Evolutionary conservation across 164 flowering plant genomes (phyloP), one percentile per base, ranked within the genome.

Genomic region (Magnolia kwangsiensis): DNA sequence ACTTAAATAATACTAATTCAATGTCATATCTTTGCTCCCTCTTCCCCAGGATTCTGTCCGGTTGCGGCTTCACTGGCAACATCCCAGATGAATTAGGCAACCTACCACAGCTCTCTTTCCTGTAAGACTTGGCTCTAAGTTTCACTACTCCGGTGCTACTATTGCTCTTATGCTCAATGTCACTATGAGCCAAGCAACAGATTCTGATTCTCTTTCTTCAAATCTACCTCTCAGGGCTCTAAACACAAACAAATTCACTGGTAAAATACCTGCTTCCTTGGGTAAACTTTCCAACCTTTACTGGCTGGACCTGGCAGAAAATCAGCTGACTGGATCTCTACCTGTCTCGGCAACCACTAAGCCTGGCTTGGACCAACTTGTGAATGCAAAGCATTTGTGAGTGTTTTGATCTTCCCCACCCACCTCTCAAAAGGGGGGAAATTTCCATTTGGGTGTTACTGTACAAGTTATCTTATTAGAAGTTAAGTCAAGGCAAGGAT

Each of bases 221-320:
- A 31, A 61, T 73, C 50, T 51, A 16, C 4, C 71, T 74, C 18
- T 37, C 92, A 95, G 98, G 86, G 97, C 98, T 72, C 80, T 95
- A 76, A 92, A 95, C 72, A 85, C 92, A 5, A 95, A 95, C 83
- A 91, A 90, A 74, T 90, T 93, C 66, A 86, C 83, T 8, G 97
- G 98, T 2, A 58, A 31, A 7, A 91, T 95, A 75, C 99, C 98
- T 59, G 81, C 91, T 66, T 86, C 97, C 58, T 78, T 93, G 77
- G 99, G 99, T 11, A 89, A 80, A n/a, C 93, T 93, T 55, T 83
- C 91, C 45, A 82, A 93, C 20, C 85, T 95, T 29, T 91, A 91
- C 81, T 95, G 97, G 98, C 81, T 95, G 72, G 99, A 95, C 80
- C 70, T 93, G 58, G 91, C 98, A n/a, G 96, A 93, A 70, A 95